phyloP scores from a whole-genome alignment of 768 basidiomycete genomes.

The Hygrophorus russula region DNA sequence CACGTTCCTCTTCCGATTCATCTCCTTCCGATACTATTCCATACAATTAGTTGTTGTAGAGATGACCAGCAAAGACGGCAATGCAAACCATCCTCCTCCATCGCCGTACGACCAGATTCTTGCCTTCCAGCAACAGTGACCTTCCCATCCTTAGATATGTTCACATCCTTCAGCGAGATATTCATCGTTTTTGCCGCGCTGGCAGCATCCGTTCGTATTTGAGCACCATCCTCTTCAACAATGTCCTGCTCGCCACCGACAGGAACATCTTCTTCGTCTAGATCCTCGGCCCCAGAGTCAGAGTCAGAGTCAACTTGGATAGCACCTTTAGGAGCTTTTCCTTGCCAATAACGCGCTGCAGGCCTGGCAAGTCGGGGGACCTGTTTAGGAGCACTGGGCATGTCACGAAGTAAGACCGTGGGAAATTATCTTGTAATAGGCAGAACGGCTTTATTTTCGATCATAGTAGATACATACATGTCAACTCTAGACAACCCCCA shows the following conservation, averaged over 20 bases:
- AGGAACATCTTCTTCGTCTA: slow-evolving; percentile 47
- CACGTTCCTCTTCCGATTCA: slow-evolving; percentile 20
- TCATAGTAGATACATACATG: too few relatives aligned
- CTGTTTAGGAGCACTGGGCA: slow-evolving; percentile 37
- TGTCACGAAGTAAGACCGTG: too few relatives aligned
- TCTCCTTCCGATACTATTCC: slow-evolving; percentile 35
- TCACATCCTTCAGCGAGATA: slow-evolving; percentile 68
- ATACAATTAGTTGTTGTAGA: slow-evolving; percentile 11
- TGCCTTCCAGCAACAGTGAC: slow-evolving; percentile 72
- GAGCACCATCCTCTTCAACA: slow-evolving; percentile 32
- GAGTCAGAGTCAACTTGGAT: slow-evolving; percentile 52
- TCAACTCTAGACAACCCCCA: slow-evolving; percentile 62
- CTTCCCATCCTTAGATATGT: slow-evolving; percentile 69
- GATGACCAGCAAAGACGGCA: slow-evolving; percentile 4
- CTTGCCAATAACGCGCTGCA: slow-evolving; percentile 82
- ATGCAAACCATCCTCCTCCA: slow-evolving; percentile 38
- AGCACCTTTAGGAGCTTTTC: slow-evolving; percentile 75
- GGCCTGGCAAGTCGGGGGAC: slow-evolving; percentile 73
- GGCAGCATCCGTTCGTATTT: slow-evolving; percentile 23
- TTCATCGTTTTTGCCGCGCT: slow-evolving; percentile 48
- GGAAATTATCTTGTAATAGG: too few relatives aligned
- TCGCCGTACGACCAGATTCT: slow-evolving; percentile 64
- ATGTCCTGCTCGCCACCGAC: slow-evolving; percentile 49
- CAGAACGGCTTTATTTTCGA: too few relatives aligned
- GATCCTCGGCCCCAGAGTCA: slow-evolving; percentile 55